Evolutionary conservation across 2,329 filamentous ascomycete species (phyloP).

Genomic region (Dothideomycetes sp.): DNA sequence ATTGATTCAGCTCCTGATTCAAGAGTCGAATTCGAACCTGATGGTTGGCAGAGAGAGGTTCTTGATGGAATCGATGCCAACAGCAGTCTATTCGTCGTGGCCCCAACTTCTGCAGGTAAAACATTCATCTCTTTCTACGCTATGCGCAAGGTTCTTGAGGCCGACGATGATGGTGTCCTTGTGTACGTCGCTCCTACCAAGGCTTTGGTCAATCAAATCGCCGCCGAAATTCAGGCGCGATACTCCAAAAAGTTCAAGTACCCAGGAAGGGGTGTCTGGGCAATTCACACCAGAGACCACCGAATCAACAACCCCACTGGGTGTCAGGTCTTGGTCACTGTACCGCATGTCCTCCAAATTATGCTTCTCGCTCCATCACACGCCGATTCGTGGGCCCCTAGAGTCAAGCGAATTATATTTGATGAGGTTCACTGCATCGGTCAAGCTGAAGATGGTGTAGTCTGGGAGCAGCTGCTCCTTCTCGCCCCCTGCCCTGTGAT

Average conservation of each 20-base stretch:
- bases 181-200: slow-evolving; percentile 78
- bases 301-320: slow-evolving; percentile 63
- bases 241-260: slow-evolving; percentile 59
- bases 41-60: slow-evolving; percentile 67
- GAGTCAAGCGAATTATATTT: slow-evolving; percentile 68
- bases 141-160: slow-evolving; percentile 65
- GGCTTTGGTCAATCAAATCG: slow-evolving; percentile 74
- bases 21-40: slow-evolving; percentile 64
- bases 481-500: slow-evolving; percentile 69
- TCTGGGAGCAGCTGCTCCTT: slow-evolving; percentile 71
- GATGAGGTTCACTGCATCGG: slow-evolving; percentile 77
- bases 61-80: slow-evolving; percentile 63
- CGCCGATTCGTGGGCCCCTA: slow-evolving; percentile 55
- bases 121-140: slow-evolving; percentile 80
- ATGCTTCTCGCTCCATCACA: slow-evolving; percentile 62
- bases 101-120: slow-evolving; percentile 70
- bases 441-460: slow-evolving; percentile 62
- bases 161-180: slow-evolving; percentile 59
- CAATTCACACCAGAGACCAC: slow-evolving; percentile 67
- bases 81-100: slow-evolving; percentile 64
- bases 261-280: slow-evolving; percentile 62
- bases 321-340: slow-evolving; percentile 68
- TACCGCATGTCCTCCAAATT: slow-evolving; percentile 69
- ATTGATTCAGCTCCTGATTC: slow-evolving; percentile 59
- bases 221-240: slow-evolving; percentile 65